Base-by-base conservation (phyloP, 495 filamentous ascomycete species). In the Sabuloglossum arenarium region DNA sequence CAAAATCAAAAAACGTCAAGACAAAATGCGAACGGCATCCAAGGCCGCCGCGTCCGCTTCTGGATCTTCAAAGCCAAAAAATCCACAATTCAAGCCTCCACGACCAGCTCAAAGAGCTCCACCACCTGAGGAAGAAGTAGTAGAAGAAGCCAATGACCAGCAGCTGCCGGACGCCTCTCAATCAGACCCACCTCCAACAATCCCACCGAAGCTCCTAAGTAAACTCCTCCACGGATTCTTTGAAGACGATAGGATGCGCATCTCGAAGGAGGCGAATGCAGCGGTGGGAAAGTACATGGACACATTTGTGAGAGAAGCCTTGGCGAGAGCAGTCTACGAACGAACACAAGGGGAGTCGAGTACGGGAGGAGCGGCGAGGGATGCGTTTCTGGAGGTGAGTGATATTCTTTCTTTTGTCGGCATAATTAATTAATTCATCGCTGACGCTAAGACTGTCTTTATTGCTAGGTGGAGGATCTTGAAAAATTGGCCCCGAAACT, bases 401-500 rank as follows among this genome's bases (percentile, higher is more conserved):
- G 46, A 27, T 11, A 53, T 14, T 14, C 30, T n/a, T n/a, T n/a
- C 31, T 3, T 39, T 25, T 12, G 11, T 5, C 21, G 6, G 37
- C n/a, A 1, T 27, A 25, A 23, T 10, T 27, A 14, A 9, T 4
- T 21, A 0, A 16, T 37, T 1, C 53, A 39, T 19, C 4, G 25
- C 42, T 55, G 21, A 43, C 46, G 42, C 32, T 50, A 27, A 25
- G 24, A 11, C 53, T 54, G 0, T 14, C n/a, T 23, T 54, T 60
- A 23, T 37, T 52, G 59, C 47, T 60, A 82, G 79, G 78, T 85
- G 51, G 83, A 85, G 61, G 83, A 97, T 73, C 69, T 98, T 56
- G 93, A 98, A 71, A 94, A 87, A 68, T 69, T 93, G 62, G 84
- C 85, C 37, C 87, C 88, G 55, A 88, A 95, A 70, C 68, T 98